Evolutionary conservation across 2,329 filamentous ascomycete species (phyloP).

Genomic region (Penicillium hesseltinei): DNA sequence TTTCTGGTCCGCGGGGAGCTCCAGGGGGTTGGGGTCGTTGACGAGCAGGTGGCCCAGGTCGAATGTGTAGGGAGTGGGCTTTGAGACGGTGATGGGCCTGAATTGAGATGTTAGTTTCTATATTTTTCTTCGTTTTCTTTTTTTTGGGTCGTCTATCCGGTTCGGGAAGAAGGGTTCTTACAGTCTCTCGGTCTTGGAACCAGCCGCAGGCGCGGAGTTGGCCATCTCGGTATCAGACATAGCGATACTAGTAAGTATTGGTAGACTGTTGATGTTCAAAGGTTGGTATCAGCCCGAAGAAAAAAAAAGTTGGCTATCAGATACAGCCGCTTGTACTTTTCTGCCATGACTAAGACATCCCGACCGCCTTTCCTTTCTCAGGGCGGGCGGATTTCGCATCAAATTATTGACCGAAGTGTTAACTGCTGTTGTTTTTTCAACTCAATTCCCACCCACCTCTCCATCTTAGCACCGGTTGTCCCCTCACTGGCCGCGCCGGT

Average conservation of each 20-base stretch:
- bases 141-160: neutral
- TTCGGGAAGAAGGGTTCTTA: conserved; percentile 25
- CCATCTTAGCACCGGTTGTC: conserved; percentile 26
- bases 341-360: conserved; percentile 22
- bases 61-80: conserved; percentile 88
- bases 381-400: conserved; percentile 23
- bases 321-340: conserved; percentile 29
- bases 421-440: conserved; percentile 9
- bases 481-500: conserved; percentile 35
- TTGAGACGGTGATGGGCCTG: conserved; percentile 65
- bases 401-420: conserved; percentile 23
- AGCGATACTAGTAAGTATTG: conserved; percentile 8
- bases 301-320: conserved; percentile 34
- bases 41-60: conserved; percentile 84
- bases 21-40: conserved; percentile 81
- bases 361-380: conserved; percentile 25
- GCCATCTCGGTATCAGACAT: conserved; percentile 33
- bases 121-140: conserved; percentile 7
- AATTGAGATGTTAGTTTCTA: conserved; percentile 15
- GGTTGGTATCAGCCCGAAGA: conserved; percentile 14
- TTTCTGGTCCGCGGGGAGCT: conserved; percentile 48
- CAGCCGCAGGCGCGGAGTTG: conserved; percentile 17
- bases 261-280: conserved; percentile 7
- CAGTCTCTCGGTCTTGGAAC: conserved; percentile 42
- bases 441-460: conserved; percentile 19